These are phyloP conservation scores for Emiliania huxleyi DNA, from an alignment of 78 protist genomes.

Conservation along the genomic window DNA sequence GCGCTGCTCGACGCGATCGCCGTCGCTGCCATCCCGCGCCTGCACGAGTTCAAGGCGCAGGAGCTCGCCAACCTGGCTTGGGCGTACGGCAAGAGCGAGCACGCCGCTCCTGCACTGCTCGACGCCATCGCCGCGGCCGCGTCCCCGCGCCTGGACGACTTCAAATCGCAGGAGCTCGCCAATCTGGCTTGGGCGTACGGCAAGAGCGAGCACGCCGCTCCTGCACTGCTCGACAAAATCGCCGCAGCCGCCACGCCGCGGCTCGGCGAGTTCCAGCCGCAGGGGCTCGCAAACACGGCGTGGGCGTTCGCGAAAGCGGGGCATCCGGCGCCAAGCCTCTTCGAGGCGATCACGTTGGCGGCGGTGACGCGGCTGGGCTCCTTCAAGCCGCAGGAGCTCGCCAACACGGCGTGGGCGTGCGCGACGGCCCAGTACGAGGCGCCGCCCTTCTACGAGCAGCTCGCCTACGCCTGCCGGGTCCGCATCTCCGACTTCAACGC, in stretches of 20 bases:
- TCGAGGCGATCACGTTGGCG: not conserved
- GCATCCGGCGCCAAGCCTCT: not conserved
- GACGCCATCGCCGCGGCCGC: not conserved
- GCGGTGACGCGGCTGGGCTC: not conserved
- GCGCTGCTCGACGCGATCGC: not conserved
- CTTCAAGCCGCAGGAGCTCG: not conserved
- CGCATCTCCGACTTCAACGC: not conserved
- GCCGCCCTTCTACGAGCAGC: not conserved
- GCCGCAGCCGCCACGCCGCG: not conserved
- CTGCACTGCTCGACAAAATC: not conserved
- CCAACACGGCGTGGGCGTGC: not conserved
- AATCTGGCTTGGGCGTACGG: not conserved
- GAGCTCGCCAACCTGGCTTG: not conserved
- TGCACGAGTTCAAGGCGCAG: not conserved
- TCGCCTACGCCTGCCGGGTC: not conserved
- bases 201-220: not conserved
- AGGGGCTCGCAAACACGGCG: not conserved
- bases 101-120: not conserved
- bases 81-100: not conserved
- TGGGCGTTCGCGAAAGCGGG: constrained; percentile 14
- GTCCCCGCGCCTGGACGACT: not conserved
- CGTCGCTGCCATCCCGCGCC: not conserved
- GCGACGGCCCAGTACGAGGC: not conserved
- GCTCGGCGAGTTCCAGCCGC: not conserved
- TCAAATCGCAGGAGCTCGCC: not conserved